phyloP scores from a whole-genome alignment of 495 filamentous ascomycete species.

The Venustampulla echinocandica region DNA sequence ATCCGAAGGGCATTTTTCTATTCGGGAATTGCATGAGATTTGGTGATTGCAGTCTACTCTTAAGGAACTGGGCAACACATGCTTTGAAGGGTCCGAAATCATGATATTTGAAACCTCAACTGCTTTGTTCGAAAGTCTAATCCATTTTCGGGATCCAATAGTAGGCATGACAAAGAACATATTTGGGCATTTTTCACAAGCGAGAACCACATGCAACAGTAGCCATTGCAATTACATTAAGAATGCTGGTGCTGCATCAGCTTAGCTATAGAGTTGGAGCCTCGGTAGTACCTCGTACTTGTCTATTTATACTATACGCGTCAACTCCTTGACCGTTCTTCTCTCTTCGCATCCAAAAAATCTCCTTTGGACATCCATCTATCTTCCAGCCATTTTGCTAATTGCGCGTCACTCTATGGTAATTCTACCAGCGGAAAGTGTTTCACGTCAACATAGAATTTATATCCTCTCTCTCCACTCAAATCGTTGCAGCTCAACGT shows the following conservation, averaged over 20 bases:
- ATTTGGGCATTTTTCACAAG: neutral
- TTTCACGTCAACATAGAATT: constrained; percentile 44
- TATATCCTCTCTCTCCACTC: constrained; percentile 30
- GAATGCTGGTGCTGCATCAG: neutral
- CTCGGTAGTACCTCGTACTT: neutral
- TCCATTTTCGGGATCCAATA: neutral
- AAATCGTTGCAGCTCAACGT: constrained; percentile 33
- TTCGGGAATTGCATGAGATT: neutral
- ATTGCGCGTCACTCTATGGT: constrained; percentile 33
- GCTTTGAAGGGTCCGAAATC: neutral
- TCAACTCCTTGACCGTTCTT: constrained; percentile 17
- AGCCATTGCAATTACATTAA: neutral
- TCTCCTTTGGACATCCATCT: constrained; percentile 46
- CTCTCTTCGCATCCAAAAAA: constrained; percentile 35
- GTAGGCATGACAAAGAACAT: neutral
- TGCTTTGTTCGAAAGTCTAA: neutral
- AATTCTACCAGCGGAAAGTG: constrained; percentile 38
- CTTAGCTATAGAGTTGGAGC: too few relatives aligned
- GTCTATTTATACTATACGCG: neutral
- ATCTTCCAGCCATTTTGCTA: constrained; percentile 45
- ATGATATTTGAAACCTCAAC: neutral
- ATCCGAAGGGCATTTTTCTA: neutral
- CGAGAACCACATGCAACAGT: neutral
- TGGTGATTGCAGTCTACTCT: neutral
- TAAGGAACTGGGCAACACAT: neutral